Evolutionary conservation across 2,329 filamentous ascomycete species (phyloP).

Genomic region (Grosmannia serpens): DNA sequence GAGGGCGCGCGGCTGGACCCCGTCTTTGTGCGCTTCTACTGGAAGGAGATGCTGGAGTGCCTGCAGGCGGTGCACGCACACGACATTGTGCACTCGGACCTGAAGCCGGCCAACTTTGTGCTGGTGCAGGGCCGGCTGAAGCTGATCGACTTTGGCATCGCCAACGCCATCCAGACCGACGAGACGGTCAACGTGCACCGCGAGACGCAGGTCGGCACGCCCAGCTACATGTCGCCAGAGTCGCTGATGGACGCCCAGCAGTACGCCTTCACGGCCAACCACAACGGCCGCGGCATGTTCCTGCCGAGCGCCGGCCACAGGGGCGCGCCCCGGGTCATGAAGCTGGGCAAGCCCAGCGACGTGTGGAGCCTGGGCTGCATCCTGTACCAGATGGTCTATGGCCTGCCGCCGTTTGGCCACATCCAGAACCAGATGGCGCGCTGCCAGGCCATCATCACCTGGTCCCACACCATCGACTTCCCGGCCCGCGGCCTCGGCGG

Average conservation of each 20-base stretch:
- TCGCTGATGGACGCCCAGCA: conserved; percentile 76
- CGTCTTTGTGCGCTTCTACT: conserved; percentile 91
- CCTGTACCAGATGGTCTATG: conserved; percentile 95
- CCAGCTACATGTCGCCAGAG: conserved; percentile 98
- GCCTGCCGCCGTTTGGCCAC: conserved; percentile 88
- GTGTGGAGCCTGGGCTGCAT: conserved; percentile 96
- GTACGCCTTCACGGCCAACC: conserved; percentile 25
- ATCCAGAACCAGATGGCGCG: conserved; percentile 78
- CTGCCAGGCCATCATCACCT: conserved; percentile 79
- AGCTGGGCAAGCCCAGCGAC: conserved; percentile 89
- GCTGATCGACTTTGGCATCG: conserved; percentile 97
- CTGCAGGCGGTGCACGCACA: conserved; percentile 77
- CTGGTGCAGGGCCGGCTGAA: conserved; percentile 83
- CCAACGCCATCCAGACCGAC: conserved; percentile 90
- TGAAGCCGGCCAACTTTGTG: conserved; percentile 96
- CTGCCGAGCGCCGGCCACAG: conserved; percentile 18
- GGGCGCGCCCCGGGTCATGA: conserved; percentile 68
- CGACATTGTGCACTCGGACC: conserved; percentile 91
- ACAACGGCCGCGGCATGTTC: conserved; percentile 22
- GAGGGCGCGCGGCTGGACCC: conserved; percentile 71
- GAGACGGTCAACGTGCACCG: conserved; percentile 96
- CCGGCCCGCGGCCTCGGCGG: conserved; percentile 58
- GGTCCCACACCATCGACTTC: conserved; percentile 61
- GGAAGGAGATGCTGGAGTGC: conserved; percentile 99
- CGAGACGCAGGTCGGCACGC: conserved; percentile 88